These are phyloP conservation scores for Candida sonorensis DNA, from an alignment of 805 yeast species.

Conservation along the genomic window DNA sequence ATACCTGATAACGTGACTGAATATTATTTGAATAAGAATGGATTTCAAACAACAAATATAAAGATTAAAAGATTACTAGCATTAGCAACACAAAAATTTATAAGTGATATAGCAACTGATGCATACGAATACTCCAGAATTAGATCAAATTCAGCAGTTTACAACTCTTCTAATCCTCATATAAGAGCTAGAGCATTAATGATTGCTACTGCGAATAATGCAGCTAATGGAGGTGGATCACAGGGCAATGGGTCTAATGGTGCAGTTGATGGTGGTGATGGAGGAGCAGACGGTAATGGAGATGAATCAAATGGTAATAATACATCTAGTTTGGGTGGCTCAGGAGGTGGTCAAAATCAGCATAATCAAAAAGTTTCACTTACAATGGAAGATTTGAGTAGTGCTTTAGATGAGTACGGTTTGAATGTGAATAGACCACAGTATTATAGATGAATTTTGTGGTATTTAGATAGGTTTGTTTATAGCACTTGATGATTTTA, in stretches of 20 bases:
- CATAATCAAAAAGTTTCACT: constrained; percentile 59
- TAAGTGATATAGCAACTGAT: constrained; percentile 90
- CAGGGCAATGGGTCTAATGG: constrained; percentile 3
- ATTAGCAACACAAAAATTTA: constrained; percentile 91
- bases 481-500: too few species aligned
- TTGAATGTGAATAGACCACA: constrained; percentile 86
- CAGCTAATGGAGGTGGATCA: constrained; percentile 18
- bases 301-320: background rate
- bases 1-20: constrained; percentile 97
- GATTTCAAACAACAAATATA: constrained; percentile 73
- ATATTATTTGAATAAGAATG: constrained; percentile 73
- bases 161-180: constrained; percentile 79
- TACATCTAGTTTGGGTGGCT: constrained; percentile 10
- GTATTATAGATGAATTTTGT: constrained; percentile 60
- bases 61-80: constrained; percentile 81
- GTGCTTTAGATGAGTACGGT: constrained; percentile 82
- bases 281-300: constrained; percentile 4
- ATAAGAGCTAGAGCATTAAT: constrained; percentile 72
- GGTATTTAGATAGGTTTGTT: background rate
- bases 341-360: constrained; percentile 13
- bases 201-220: constrained; percentile 43
- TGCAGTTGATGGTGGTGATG: constrained; percentile 21
- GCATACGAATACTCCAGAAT: constrained; percentile 95
- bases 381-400: constrained; percentile 88
- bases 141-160: constrained; percentile 82